A percentile compares a stretch with the other conserved stretches of the same genome.
These are phyloP conservation scores for Chloranthus sessilifolius DNA, from an alignment of 164 flowering plant genomes.

Conservation along the genomic window DNA sequence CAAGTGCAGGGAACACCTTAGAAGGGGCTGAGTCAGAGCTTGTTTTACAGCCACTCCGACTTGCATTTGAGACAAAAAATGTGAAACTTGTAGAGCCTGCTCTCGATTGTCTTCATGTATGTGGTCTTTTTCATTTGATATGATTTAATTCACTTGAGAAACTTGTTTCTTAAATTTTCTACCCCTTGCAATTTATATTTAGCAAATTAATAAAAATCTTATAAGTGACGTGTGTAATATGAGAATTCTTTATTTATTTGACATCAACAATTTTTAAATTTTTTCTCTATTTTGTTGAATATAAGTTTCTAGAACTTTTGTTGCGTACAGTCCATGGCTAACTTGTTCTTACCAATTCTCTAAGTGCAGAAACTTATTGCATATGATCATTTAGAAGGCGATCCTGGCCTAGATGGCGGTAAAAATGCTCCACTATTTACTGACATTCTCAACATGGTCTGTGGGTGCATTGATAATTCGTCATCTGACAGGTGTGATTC, in stretches of 20 bases:
- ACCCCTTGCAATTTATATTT: too few relatives aligned
- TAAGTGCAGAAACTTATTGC: conserved; percentile 88
- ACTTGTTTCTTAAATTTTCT: neutral
- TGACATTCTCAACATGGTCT: conserved; percentile 82
- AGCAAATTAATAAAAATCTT: too few relatives aligned
- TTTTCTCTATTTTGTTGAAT: neutral
- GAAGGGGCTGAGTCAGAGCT: conserved; percentile 77
- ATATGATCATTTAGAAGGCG: conserved; percentile 98
- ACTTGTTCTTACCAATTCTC: conserved; percentile 1
- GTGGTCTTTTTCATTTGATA: conserved; percentile 16
- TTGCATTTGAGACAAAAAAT: conserved; percentile 91
- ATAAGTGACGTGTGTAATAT: too few relatives aligned
- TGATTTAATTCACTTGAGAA: neutral
- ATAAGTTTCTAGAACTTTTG: conserved; percentile 2
- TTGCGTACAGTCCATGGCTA: conserved; percentile 1
- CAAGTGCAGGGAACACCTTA: conserved; percentile 73
- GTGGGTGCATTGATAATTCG: conserved; percentile 89
- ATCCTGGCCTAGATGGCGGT: conserved; percentile 95
- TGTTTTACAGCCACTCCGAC: conserved; percentile 79
- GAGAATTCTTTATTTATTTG: too few relatives aligned
- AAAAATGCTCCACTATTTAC: conserved; percentile 65
- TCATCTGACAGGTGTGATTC: conserved; percentile 97
- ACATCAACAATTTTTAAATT: too few relatives aligned
- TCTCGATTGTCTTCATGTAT: conserved; percentile 96
- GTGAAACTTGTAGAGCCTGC: conserved; percentile 80